These are phyloP conservation scores for Nicotiana paniculata DNA, from an alignment of 257 asterid genomes.

Conservation along the genomic window DNA sequence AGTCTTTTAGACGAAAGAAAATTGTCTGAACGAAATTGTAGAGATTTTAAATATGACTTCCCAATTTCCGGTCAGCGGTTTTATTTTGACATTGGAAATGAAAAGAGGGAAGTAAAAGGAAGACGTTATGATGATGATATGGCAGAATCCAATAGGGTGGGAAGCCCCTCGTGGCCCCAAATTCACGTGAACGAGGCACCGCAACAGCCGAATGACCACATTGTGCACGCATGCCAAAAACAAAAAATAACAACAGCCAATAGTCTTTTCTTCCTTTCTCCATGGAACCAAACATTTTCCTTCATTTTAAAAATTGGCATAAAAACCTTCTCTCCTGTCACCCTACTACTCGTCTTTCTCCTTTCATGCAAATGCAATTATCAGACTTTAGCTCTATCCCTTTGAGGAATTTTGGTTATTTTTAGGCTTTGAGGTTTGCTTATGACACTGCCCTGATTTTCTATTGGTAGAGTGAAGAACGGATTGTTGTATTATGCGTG, in stretches of 20 bases:
- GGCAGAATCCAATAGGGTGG: background rate
- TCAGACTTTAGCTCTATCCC: background rate
- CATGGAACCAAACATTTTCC: background rate
- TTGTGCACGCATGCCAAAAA: background rate
- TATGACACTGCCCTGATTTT: constrained; percentile 2
- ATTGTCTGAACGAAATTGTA: too few species aligned
- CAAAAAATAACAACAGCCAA: background rate
- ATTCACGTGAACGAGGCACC: background rate
- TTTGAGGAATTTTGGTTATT: constrained; percentile 13
- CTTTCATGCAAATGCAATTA: background rate
- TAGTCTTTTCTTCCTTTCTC: background rate
- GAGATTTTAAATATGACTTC: background rate
- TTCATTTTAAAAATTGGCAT: background rate
- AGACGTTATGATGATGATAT: background rate
- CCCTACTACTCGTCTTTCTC: background rate
- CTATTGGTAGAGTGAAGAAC: constrained; percentile 1
- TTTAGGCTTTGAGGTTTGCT: constrained; percentile 2
- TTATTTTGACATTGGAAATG: background rate
- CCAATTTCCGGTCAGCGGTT: background rate
- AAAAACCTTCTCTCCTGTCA: background rate
- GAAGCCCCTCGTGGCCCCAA: background rate
- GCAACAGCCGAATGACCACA: background rate
- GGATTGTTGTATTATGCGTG: constrained; percentile 1
- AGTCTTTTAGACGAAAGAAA: too few species aligned
- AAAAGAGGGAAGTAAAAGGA: background rate